These are phyloP conservation scores for Bodo saltans DNA, from an alignment of 78 protist species.

Conservation along the genomic window DNA sequence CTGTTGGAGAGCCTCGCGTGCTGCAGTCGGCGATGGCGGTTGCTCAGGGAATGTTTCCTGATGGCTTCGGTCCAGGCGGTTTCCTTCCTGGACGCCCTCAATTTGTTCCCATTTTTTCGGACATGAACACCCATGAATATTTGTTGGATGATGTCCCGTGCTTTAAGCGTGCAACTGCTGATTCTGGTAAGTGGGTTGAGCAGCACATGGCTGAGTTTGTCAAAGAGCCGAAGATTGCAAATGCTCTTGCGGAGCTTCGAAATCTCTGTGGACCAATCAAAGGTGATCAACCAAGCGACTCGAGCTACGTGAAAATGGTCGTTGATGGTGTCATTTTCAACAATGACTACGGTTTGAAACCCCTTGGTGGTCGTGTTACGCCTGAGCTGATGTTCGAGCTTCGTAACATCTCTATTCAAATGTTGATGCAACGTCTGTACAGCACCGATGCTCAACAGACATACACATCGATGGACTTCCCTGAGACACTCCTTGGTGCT, in stretches of 20 bases:
- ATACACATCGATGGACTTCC: neutral
- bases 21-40: neutral
- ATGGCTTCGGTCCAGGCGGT: neutral
- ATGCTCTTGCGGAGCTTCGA: neutral
- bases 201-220: neutral
- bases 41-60: neutral
- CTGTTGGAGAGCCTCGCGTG: neutral
- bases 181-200: neutral
- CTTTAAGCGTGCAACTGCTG: neutral
- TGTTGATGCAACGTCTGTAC: neutral
- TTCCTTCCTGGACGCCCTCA: neutral
- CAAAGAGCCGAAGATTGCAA: neutral
- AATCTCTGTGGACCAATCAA: neutral
- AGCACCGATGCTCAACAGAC: neutral
- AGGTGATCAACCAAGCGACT: too few species aligned
- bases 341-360: neutral
- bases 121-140: neutral
- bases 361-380: neutral
- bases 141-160: neutral
- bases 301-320: neutral
- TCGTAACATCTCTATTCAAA: neutral
- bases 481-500: too few species aligned
- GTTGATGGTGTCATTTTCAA: neutral
- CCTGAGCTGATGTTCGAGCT: neutral
- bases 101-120: neutral